A percentile compares a stretch with the other conserved stretches of the same genome.
Evolutionary conservation across 495 filamentous ascomycete genomes (phyloP).

Genomic region (Aspergillus mulundensis): DNA sequence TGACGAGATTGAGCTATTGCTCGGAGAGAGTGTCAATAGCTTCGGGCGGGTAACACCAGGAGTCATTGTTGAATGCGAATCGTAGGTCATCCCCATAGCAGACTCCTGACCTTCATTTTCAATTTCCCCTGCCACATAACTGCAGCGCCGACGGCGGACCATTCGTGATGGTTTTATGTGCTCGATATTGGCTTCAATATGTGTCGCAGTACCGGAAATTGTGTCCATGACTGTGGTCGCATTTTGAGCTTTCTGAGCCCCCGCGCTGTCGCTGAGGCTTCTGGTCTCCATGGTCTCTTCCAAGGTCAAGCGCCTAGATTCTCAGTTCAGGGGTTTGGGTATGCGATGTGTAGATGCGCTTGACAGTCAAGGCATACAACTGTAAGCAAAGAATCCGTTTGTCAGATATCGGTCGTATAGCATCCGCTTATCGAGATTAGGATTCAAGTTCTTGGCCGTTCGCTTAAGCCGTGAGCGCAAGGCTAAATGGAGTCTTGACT

Average conservation of each 20-base stretch:
- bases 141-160: neutral
- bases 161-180: neutral
- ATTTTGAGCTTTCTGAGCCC: neutral
- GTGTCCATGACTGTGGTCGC: neutral
- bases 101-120: neutral
- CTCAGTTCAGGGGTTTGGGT: neutral
- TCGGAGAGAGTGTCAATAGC: slow-evolving; percentile 1
- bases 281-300: neutral
- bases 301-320: neutral
- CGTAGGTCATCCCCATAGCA: neutral
- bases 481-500: neutral
- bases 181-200: neutral
- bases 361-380: neutral
- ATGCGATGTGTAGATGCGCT: neutral
- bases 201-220: neutral
- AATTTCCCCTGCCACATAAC: neutral
- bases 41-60: slow-evolving; percentile 1
- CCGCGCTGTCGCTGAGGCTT: neutral
- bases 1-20: neutral
- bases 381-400: neutral
- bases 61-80: neutral
- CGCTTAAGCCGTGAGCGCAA: neutral
- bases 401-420: neutral
- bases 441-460: neutral
- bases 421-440: too few species aligned